Base-by-base conservation (phyloP, 257 asterid genomes). In the Scutellaria galericulata region DNA sequence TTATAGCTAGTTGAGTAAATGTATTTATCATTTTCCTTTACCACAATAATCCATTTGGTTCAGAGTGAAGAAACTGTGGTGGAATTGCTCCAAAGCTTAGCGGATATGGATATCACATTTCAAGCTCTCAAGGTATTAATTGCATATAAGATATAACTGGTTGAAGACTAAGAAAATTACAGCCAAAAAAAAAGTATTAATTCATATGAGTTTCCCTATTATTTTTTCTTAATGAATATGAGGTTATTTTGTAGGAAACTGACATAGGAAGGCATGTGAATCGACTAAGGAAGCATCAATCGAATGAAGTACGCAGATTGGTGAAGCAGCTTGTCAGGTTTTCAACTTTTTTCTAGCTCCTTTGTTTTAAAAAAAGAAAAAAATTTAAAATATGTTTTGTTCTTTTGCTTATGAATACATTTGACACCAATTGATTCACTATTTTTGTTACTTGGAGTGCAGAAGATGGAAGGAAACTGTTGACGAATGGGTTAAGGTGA, bases 401-500 rank as follows among this genome's bases (percentile, higher is more conserved):
- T 20, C 60, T 56, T 41, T 40, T 40, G 22, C 3, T 9, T 61
- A 24, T 48, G 50, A 51, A 63, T 37, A 53, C 50, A 20, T n/a
- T 7, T 20, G 50, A 31, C 5, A 31, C 37, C 20, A 6, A 37
- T 62, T 62, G 45, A 74, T 73, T 71, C 27, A 66, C 27, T 64
- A 41, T 70, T 66, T 60, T 52, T 54, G 66, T 74, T 13, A 7
- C 8, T 68, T 75, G 56, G 76, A 74, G 13, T 48, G 82, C 86
- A 95, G 99, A 48, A 95, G 88, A 77, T 95, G 99, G 99, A 95
- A 90, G 78, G 95, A 85, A 51, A 87, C 90, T 7, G 99, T 95
- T 80, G 98, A 95, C 65, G 95, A 94, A 66, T 92, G 97, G 98
- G 97, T 88, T 75, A 88, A 82, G 83, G 86, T 85, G 82, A 86